Percentiles rank a stretch among this genome's conserved stretches.
Conservation (phyloP, 2,329 filamentous ascomycete species). For the Colletotrichum gloeosporioides region DNA sequence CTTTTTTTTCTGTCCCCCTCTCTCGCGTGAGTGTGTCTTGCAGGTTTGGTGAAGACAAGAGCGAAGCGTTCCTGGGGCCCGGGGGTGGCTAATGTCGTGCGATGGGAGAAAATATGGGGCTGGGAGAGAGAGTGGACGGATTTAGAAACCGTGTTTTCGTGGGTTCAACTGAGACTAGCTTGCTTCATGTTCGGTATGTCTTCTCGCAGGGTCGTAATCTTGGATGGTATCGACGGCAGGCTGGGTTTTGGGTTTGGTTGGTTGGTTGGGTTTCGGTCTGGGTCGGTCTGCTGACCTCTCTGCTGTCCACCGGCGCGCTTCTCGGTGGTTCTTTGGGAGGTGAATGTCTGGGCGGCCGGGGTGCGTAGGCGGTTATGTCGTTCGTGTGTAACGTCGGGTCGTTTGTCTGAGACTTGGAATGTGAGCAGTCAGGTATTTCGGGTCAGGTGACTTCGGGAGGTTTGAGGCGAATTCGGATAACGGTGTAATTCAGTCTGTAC, state of each 20-base stretch:
- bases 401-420: not conserved
- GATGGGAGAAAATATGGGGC: not conserved
- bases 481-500: not conserved
- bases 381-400: not conserved
- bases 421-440: not conserved
- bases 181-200: not conserved
- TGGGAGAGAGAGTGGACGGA: not conserved
- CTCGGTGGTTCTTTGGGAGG: not conserved
- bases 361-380: not conserved
- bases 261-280: not conserved
- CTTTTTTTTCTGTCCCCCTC: not conserved
- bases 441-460: not conserved
- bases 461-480: not conserved
- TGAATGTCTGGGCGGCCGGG: not conserved
- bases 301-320: not conserved
- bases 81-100: not conserved
- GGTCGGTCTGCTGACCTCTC: not conserved
- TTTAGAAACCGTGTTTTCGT: not conserved
- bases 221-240: not conserved
- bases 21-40: not conserved
- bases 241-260: not conserved
- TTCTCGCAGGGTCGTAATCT: not conserved
- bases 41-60: not conserved
- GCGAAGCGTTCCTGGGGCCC: not conserved
- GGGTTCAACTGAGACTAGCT: not conserved